Evolutionary conservation across 2,329 filamentous ascomycete species (phyloP).

Genomic region (Aschersonia sp.): DNA sequence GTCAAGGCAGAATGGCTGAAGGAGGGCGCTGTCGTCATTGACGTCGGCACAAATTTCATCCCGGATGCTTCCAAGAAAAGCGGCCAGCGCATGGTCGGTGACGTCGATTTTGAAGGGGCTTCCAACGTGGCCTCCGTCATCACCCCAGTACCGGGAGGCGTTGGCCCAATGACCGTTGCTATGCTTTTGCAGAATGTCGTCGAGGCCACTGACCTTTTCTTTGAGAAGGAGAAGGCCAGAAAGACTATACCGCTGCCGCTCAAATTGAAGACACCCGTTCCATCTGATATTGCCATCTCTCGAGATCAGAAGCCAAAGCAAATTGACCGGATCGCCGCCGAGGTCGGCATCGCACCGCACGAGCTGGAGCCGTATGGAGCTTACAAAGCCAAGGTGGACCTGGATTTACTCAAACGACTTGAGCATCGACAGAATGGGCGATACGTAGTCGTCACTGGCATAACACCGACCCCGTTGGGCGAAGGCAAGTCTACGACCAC

Average conservation of each 20-base stretch:
- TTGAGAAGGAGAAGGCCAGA: constrained; percentile 69
- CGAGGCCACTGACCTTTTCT: constrained; percentile 66
- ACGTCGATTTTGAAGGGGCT: constrained; percentile 84
- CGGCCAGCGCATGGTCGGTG: constrained; percentile 80
- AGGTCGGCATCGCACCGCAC: constrained; percentile 74
- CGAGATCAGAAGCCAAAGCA: constrained; percentile 81
- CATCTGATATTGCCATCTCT: constrained; percentile 91
- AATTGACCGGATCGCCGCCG: constrained; percentile 70
- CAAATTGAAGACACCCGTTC: constrained; percentile 65
- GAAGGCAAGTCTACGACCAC: constrained; percentile 98
- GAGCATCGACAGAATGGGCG: constrained; percentile 77
- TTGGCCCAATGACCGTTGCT: constrained; percentile 96
- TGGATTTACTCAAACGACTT: constrained; percentile 67
- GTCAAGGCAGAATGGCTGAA: constrained; percentile 95
- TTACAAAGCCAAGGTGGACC: constrained; percentile 90
- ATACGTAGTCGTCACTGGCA: constrained; percentile 87
- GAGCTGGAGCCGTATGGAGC: constrained; percentile 92
- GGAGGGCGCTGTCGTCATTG: constrained; percentile 86
- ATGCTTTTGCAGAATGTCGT: constrained; percentile 97
- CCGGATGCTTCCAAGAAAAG: constrained; percentile 82
- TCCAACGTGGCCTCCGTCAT: constrained; percentile 79
- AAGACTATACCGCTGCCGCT: constrained; percentile 72
- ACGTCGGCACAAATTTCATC: constrained; percentile 95
- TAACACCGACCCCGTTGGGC: constrained; percentile 89
- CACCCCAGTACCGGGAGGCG: constrained; percentile 90